Evolutionary conservation across 1,139 yeast genomes (phyloP).

Genomic region (Taphrina deformans): DNA sequence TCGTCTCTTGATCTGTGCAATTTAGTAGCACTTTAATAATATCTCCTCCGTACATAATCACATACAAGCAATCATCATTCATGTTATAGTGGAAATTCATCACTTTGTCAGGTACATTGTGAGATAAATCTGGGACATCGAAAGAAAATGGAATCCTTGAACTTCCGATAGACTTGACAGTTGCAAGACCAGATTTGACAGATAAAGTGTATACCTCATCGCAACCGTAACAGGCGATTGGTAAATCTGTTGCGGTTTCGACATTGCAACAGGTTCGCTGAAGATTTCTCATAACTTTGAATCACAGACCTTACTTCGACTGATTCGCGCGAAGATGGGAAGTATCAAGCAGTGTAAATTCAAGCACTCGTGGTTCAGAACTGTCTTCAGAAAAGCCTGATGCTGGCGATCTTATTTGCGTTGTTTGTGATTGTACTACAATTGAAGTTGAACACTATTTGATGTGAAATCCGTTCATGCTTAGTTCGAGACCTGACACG

Average conservation of each 20-base stretch:
- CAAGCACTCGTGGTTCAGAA: not conserved
- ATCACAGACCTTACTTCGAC: not conserved
- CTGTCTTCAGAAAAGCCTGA: too few relatives aligned
- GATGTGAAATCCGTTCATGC: too few relatives aligned
- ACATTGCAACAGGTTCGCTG: not conserved
- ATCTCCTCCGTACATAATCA: slow-evolving; percentile 46
- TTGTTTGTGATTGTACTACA: too few relatives aligned
- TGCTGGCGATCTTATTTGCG: too few relatives aligned
- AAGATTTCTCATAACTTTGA: not conserved
- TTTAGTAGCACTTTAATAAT: slow-evolving; percentile 40
- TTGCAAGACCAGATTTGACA: not conserved
- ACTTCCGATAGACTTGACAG: not conserved
- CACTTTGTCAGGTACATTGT: not conserved
- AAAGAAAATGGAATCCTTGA: not conserved
- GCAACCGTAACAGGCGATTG: not conserved
- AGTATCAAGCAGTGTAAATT: too few relatives aligned
- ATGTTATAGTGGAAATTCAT: slow-evolving; percentile 7
- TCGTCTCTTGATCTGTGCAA: slow-evolving; percentile 58
- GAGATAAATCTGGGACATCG: slow-evolving; percentile 2
- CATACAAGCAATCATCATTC: slow-evolving; percentile 37
- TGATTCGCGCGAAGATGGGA: too few relatives aligned
- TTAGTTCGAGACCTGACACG: too few relatives aligned
- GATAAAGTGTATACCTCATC: not conserved
- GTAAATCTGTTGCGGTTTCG: not conserved
- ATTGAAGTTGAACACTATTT: too few relatives aligned